These are phyloP conservation scores for Cryptococcus sp. DNA, from an alignment of 1,284 basidiomycete genomes.

Conservation along the genomic window DNA sequence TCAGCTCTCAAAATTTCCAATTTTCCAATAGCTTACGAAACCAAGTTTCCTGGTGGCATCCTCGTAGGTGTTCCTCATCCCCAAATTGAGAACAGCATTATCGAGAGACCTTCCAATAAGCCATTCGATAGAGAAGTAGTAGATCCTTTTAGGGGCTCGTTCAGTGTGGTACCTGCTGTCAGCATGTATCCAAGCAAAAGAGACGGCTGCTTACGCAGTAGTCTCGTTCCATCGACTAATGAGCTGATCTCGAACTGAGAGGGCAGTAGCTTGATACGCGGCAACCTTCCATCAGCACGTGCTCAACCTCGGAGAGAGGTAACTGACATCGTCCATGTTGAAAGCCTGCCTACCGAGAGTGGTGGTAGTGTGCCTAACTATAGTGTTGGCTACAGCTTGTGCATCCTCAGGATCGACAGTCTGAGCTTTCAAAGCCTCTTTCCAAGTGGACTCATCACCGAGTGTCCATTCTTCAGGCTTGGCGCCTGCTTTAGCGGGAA, in stretches of 20 bases:
- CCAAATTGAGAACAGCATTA: conserved; percentile 82
- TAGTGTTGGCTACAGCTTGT: conserved; percentile 63
- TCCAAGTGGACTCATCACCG: conserved; percentile 77
- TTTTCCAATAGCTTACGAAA: conserved; percentile 38
- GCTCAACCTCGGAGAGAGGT: not conserved
- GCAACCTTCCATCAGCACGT: conserved; percentile 37
- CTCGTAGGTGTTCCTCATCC: conserved; percentile 68
- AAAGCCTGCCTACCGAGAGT: conserved; percentile 80
- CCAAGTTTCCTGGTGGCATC: conserved; percentile 69
- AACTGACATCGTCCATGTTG: conserved; percentile 73
- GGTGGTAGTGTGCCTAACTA: conserved; percentile 78
- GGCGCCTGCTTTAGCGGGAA: conserved; percentile 55
- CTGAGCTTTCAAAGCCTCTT: conserved; percentile 51
- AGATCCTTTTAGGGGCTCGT: conserved; percentile 56
- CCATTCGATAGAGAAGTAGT: conserved; percentile 78
- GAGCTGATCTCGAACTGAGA: conserved; percentile 78
- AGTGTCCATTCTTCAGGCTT: conserved; percentile 75
- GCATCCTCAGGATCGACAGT: conserved; percentile 45
- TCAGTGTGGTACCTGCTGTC: conserved; percentile 39
- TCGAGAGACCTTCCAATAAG: conserved; percentile 77
- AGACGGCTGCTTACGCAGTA: conserved; percentile 24
- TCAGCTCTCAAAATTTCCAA: not conserved
- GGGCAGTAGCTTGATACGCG: conserved; percentile 46
- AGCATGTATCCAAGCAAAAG: not conserved
- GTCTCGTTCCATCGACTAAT: conserved; percentile 53